A percentile compares a stretch with the other conserved stretches of the same genome.
Evolutionary conservation across 345 rosid species (phyloP).

Genomic region (Populus simonii): DNA sequence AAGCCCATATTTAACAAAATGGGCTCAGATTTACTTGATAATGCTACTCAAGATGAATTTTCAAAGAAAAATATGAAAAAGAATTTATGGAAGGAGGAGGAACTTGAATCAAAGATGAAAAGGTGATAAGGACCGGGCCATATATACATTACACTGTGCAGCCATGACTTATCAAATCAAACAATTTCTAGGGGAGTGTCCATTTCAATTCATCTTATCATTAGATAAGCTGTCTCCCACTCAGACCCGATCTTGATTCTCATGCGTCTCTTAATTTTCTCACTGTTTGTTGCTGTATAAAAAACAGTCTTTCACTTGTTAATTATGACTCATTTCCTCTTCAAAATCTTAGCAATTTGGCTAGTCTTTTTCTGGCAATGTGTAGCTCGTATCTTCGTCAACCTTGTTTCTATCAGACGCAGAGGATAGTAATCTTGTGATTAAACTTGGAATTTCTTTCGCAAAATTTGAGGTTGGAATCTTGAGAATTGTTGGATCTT

Average conservation of each 20-base stretch:
- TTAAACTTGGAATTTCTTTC: no score
- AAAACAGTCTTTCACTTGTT: slow-evolving; percentile 5
- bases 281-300: background rate
- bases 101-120: background rate
- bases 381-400: background rate
- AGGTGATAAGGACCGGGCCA: slow-evolving; percentile 7
- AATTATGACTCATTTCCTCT: no score
- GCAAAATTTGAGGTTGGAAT: no score
- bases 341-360: background rate
- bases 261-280: background rate
- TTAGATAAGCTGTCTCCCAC: slow-evolving; percentile 13
- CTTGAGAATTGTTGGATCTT: no score
- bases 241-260: background rate
- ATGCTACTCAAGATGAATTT: background rate
- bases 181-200: background rate
- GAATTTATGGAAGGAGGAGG: background rate
- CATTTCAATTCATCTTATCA: slow-evolving; percentile 3
- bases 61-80: background rate
- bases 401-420: background rate
- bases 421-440: no score
- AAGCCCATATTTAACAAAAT: no score
- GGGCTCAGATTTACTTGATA: no score
- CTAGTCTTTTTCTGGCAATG: background rate
- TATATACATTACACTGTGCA: slow-evolving; percentile 1
- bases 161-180: slow-evolving; percentile 18